A percentile compares a stretch with the other conserved stretches of the same genome.
These are phyloP conservation scores for Lactuca saligna DNA, from an alignment of 129 eudicot genomes.

Conservation along the genomic window DNA sequence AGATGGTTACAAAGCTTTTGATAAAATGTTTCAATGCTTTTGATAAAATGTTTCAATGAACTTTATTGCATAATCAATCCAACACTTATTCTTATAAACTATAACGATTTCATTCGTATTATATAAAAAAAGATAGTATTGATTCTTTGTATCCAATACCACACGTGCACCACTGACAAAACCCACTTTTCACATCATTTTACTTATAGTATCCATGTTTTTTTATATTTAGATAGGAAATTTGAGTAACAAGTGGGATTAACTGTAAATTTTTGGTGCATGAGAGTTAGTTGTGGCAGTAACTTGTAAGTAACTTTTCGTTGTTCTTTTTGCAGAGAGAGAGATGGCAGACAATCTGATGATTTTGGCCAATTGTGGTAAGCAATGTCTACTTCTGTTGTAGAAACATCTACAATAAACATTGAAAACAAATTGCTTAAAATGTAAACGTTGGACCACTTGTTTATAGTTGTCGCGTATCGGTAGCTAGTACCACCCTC, in stretches of 20 bases:
- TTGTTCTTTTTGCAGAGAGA: constrained; percentile 18
- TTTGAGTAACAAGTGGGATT: constrained; percentile 13
- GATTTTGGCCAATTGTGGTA: constrained; percentile 11
- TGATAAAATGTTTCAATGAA: constrained; percentile 1
- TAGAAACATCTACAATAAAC: constrained; percentile 1
- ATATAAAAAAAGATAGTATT: no score
- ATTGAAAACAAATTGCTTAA: constrained; percentile 3
- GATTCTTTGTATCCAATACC: background rate
- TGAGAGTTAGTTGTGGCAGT: constrained; percentile 23
- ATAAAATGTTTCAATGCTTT: background rate
- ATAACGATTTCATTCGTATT: no score
- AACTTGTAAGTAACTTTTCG: constrained; percentile 33
- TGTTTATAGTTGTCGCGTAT: constrained; percentile 2
- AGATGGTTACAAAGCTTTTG: background rate
- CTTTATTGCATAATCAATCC: background rate
- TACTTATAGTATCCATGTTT: background rate
- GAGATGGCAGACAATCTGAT: constrained; percentile 15
- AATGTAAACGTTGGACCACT: constrained; percentile 32
- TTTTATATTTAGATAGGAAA: background rate
- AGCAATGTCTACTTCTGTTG: background rate
- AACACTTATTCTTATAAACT: background rate
- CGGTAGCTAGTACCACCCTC: constrained; percentile 10
- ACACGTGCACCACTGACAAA: no score
- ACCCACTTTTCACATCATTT: no score
- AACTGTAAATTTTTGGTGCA: background rate